A percentile compares a stretch with the other conserved stretches of the same genome.
Conservation (phyloP, 2,329 filamentous ascomycete species). For the Aureobasidium vineae region DNA sequence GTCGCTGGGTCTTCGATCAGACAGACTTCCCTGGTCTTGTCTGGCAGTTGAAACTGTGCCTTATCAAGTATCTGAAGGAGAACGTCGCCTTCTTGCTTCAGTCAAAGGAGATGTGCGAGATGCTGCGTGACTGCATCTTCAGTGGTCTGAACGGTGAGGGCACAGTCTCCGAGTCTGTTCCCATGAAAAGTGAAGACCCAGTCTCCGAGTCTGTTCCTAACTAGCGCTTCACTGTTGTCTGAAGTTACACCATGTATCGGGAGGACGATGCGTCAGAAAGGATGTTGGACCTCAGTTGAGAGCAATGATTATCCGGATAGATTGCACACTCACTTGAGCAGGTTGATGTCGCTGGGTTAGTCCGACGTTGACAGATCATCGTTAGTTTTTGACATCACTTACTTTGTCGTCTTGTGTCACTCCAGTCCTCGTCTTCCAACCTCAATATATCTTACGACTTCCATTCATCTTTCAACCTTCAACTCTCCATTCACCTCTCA, state of each 20-base stretch:
- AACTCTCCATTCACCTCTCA: neutral
- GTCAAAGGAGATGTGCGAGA: slow-evolving; percentile 8
- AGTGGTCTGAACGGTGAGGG: neutral
- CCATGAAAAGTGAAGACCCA: neutral
- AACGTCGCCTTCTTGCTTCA: neutral
- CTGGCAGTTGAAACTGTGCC: slow-evolving; percentile 4
- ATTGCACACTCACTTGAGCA: neutral
- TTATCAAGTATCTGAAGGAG: slow-evolving; percentile 2
- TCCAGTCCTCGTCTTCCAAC: neutral
- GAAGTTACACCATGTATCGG: neutral
- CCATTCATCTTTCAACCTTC: neutral
- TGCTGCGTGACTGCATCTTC: slow-evolving; percentile 12
- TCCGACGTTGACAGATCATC: neutral
- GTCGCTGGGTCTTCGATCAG: slow-evolving; percentile 12
- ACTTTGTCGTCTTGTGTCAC: too few relatives aligned
- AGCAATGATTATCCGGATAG: neutral
- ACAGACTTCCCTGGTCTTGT: slow-evolving; percentile 1
- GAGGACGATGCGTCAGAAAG: neutral
- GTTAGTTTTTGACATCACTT: too few relatives aligned
- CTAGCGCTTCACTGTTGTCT: neutral
- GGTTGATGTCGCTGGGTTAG: neutral
- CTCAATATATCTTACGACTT: neutral
- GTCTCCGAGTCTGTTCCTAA: neutral
- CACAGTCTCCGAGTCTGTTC: neutral
- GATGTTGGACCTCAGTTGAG: neutral